A percentile compares a stretch with the other conserved stretches of the same genome.
These are phyloP conservation scores for Calocybe cyanea DNA, from an alignment of 768 basidiomycete species.

Conservation along the genomic window DNA sequence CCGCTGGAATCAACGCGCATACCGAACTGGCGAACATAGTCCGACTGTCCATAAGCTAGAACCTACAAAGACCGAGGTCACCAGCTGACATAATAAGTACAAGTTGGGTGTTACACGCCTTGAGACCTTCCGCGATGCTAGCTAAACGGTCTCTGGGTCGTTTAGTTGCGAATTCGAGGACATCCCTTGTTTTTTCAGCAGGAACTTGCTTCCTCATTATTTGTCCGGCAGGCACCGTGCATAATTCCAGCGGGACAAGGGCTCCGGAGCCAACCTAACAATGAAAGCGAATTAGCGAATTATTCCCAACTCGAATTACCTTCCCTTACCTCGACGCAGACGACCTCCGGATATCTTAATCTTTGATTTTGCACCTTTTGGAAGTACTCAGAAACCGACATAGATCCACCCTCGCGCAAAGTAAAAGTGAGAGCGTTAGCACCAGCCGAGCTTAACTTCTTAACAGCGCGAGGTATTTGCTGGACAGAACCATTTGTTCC, in stretches of 20 bases:
- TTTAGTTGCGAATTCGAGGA: conserved; percentile 66
- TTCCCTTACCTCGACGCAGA: conserved; percentile 62
- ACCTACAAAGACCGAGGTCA: conserved; percentile 31
- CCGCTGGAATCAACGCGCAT: conserved; percentile 53
- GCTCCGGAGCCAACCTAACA: conserved; percentile 58
- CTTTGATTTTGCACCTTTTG: conserved; percentile 44
- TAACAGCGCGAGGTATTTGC: conserved; percentile 55
- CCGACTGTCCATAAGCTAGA: conserved; percentile 66
- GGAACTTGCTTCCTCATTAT: conserved; percentile 73
- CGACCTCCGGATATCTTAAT: conserved; percentile 56
- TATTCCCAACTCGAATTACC: conserved; percentile 1
- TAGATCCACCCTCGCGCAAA: conserved; percentile 49
- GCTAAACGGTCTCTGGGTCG: conserved; percentile 50
- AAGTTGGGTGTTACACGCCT: conserved; percentile 28
- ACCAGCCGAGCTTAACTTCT: conserved; percentile 50
- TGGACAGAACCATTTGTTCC: conserved; percentile 24
- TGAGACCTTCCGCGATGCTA: conserved; percentile 52
- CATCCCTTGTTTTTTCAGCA: conserved; percentile 57
- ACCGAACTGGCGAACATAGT: conserved; percentile 73
- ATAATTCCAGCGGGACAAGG: conserved; percentile 59
- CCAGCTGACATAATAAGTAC: background rate
- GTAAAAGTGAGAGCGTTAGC: conserved; percentile 54
- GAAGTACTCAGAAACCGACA: conserved; percentile 64
- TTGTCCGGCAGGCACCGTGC: conserved; percentile 55
- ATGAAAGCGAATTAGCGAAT: conserved; percentile 1